phyloP scores from a whole-genome alignment of 768 basidiomycete genomes.

The Filobasidium wieringae region DNA sequence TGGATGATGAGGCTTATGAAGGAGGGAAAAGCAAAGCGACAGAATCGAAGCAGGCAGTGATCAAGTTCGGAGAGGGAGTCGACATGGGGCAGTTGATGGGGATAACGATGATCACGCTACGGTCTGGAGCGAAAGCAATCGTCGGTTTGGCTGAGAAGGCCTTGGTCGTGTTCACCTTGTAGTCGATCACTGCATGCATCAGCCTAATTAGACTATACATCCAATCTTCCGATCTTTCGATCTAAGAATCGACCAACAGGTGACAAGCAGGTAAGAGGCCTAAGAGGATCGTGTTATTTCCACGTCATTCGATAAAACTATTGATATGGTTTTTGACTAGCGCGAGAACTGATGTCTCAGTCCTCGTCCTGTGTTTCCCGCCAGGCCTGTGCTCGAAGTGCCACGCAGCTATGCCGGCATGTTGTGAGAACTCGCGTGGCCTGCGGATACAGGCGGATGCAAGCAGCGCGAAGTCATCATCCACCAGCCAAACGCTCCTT shows the following conservation, averaged over 20 bases:
- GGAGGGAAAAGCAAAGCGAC: conserved; percentile 38
- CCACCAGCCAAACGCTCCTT: background rate
- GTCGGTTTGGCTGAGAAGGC: conserved; percentile 3
- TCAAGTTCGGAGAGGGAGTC: conserved; percentile 56
- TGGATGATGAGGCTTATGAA: background rate
- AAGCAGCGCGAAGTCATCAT: background rate
- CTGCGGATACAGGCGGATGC: background rate
- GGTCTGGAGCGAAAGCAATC: conserved; percentile 45
- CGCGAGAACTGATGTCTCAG: too few species aligned
- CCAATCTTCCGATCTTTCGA: too few species aligned
- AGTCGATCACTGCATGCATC: background rate
- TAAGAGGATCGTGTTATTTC: too few species aligned
- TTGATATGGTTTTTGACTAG: too few species aligned
- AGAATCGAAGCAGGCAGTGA: conserved; percentile 67
- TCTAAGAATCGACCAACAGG: too few species aligned
- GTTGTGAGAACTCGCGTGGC: too few species aligned
- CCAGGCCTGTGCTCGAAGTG: too few species aligned
- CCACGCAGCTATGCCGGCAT: too few species aligned
- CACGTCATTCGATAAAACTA: too few species aligned
- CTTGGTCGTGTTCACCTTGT: background rate
- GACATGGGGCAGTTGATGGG: conserved; percentile 65
- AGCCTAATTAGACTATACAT: too few species aligned
- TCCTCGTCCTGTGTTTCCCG: too few species aligned
- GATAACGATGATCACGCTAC: conserved; percentile 53
- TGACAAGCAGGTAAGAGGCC: too few species aligned